A percentile compares a stretch with the other conserved stretches of the same genome.
Evolutionary conservation across 1,139 yeast species (phyloP).

Genomic region (Sugiyamaella pinicola): DNA sequence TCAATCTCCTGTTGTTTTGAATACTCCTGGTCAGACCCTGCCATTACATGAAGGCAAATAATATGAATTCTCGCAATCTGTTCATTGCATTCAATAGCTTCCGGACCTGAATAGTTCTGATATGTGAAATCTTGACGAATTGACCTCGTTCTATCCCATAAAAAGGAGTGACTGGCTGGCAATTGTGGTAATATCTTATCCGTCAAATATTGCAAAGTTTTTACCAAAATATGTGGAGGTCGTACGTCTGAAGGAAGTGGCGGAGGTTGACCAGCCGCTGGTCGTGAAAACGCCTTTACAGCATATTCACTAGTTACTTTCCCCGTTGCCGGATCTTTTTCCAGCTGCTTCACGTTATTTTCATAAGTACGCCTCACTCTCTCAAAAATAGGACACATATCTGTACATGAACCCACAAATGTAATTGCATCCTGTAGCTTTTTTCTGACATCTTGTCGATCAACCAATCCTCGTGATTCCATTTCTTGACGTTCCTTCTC

Average conservation of each 20-base stretch:
- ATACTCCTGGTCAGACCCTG: slow-evolving; percentile 69
- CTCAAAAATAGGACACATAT: slow-evolving; percentile 95
- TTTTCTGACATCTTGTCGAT: slow-evolving; percentile 81
- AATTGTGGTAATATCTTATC: slow-evolving; percentile 62
- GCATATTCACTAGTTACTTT: slow-evolving; percentile 66
- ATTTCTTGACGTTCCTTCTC: slow-evolving; percentile 75
- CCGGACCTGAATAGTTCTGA: slow-evolving; percentile 92
- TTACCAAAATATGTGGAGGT: slow-evolving; percentile 74
- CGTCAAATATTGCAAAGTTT: slow-evolving; percentile 70
- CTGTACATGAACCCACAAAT: slow-evolving; percentile 85
- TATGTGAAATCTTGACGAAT: slow-evolving; percentile 96
- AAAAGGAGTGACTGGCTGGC: slow-evolving; percentile 85
- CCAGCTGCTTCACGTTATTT: slow-evolving; percentile 80
- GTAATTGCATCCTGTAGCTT: slow-evolving; percentile 81
- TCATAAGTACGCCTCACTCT: slow-evolving; percentile 86
- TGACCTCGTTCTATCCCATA: slow-evolving; percentile 99
- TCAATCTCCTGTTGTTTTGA: slow-evolving; percentile 95
- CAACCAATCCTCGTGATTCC: slow-evolving; percentile 84
- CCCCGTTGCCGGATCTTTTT: slow-evolving; percentile 62
- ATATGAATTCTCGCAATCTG: slow-evolving; percentile 88
- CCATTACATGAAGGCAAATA: slow-evolving; percentile 81
- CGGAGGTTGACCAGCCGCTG: slow-evolving; percentile 98
- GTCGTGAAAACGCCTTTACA: slow-evolving; percentile 91
- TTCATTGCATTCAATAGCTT: slow-evolving; percentile 92
- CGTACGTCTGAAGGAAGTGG: slow-evolving; percentile 97